Evolutionary conservation across 2,329 filamentous ascomycete species (phyloP), one percentile per base, ranked within the genome.

Genomic region (Trichoderma brevicompactum): DNA sequence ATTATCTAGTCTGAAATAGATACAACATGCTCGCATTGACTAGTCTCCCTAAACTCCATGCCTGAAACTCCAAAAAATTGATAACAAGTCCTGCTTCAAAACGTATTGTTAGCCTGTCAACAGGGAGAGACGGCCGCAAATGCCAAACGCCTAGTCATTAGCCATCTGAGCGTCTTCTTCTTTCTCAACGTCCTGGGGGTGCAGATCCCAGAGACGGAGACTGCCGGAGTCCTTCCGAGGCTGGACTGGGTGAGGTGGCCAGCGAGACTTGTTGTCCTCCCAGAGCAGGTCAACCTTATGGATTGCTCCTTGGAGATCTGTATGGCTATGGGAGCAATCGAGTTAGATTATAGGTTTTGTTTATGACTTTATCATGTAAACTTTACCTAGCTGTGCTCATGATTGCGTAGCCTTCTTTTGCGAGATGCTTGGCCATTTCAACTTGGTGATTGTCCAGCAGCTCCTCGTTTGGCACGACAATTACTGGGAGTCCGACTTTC

Each of bases 361-460:
- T 36, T 34, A 2, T 1, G 9, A 23, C 32, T 3, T 13, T 84
- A n/a, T n/a, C n/a, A n/a, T n/a, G n/a, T n/a, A n/a, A n/a, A n/a
- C n/a, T n/a, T n/a, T 83, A 92, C 89, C 84, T 82, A 48, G 92
- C 79, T 61, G 83, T 80, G 10, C 90, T 91, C 71, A 89, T 84
- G n/a, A 94, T 82, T 2, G 92, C 87, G 77, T 96, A 96, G 28
- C 90, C 89, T 70, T 92, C 86, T 28, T 82, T 79, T 38, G 90
- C 86, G 65, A 98, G 84, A 69, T 92, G 89, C 56, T 88, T 82
- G 0, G 94, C 94, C 63, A 99, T 85, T 76, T 98, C 92, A 19
- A 87, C 85, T 77, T 99, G 95, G 74, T 99, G 95, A 72, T 99
- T 94, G 73, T 96, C 89, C 71, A 97, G 84, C 0, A 99, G 84